These are phyloP conservation scores for Dryadomyces quercus-mongolicae DNA, from an alignment of 2,329 filamentous ascomycete genomes.

Conservation along the genomic window DNA sequence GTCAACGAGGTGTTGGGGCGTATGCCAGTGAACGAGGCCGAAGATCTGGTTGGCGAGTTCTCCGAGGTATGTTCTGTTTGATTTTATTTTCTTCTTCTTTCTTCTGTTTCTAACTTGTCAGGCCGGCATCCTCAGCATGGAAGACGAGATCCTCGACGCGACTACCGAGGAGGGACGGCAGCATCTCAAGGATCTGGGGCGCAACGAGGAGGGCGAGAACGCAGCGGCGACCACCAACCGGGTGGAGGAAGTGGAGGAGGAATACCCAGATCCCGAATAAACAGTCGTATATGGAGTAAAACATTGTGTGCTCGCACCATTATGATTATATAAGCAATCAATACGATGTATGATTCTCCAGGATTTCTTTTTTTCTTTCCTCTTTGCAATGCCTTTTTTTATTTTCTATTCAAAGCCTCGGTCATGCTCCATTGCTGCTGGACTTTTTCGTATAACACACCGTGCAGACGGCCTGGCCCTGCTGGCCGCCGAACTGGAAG, in stretches of 20 bases:
- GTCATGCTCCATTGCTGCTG: neutral
- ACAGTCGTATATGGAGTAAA: neutral
- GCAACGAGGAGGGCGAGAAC: conserved; percentile 1
- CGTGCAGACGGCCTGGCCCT: conserved; percentile 81
- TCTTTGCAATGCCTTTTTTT: too few species aligned
- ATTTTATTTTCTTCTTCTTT: neutral
- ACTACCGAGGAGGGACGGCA: conserved; percentile 78
- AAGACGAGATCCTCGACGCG: conserved; percentile 89
- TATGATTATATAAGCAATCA: neutral
- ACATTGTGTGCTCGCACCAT: too few species aligned
- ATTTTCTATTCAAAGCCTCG: neutral
- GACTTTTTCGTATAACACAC: conserved; percentile 55
- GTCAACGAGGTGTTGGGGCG: conserved; percentile 78
- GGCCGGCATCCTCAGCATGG: conserved; percentile 53
- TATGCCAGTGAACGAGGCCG: conserved; percentile 74
- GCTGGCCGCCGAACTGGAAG: conserved; percentile 80
- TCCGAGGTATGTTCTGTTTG: conserved; percentile 38
- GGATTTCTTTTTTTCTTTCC: neutral
- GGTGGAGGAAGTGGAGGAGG: conserved; percentile 1
- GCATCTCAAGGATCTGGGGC: conserved; percentile 62
- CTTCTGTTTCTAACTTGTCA: conserved; percentile 3
- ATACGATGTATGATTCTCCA: neutral
- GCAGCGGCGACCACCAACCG: neutral
- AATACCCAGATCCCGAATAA: conserved; percentile 12
- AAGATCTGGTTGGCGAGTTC: conserved; percentile 66